Percentiles rank a stretch among this genome's conserved stretches.
phyloP scores from a whole-genome alignment of 768 basidiomycete genomes.

The Auriscalpium orientale region DNA sequence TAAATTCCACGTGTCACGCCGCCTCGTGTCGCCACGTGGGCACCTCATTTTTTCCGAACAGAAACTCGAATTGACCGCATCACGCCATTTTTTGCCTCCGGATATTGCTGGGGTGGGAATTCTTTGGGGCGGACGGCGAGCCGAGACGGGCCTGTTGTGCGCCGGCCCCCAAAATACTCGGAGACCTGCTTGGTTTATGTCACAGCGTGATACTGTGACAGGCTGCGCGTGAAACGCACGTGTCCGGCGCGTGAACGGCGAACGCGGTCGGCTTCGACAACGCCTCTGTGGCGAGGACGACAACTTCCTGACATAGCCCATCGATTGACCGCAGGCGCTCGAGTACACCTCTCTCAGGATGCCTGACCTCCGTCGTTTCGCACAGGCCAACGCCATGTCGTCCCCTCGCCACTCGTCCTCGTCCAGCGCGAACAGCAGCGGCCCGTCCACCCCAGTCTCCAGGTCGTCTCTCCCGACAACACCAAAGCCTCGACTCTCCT shows the following conservation, averaged over 20 bases:
- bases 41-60: constrained; percentile 13
- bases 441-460: constrained; percentile 27
- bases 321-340: neutral
- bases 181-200: neutral
- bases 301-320: no score
- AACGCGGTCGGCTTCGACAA: no score
- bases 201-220: constrained; percentile 4
- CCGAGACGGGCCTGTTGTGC: neutral
- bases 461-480: constrained; percentile 26
- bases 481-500: constrained; percentile 37
- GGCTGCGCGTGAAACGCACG: neutral
- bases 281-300: neutral
- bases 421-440: constrained; percentile 7
- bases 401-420: constrained; percentile 28
- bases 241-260: no score
- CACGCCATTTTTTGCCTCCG: neutral
- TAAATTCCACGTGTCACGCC: constrained; percentile 17
- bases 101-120: neutral
- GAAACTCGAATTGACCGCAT: neutral
- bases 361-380: constrained; percentile 47
- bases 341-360: constrained; percentile 21
- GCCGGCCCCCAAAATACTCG: no score
- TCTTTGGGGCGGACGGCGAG: neutral
- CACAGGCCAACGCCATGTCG: constrained; percentile 35
- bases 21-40: constrained; percentile 10